A percentile compares a stretch with the other conserved stretches of the same genome.
Conservation (phyloP, 352 stramenopile genomes). For the Pilasporangium apinafurcum region DNA sequence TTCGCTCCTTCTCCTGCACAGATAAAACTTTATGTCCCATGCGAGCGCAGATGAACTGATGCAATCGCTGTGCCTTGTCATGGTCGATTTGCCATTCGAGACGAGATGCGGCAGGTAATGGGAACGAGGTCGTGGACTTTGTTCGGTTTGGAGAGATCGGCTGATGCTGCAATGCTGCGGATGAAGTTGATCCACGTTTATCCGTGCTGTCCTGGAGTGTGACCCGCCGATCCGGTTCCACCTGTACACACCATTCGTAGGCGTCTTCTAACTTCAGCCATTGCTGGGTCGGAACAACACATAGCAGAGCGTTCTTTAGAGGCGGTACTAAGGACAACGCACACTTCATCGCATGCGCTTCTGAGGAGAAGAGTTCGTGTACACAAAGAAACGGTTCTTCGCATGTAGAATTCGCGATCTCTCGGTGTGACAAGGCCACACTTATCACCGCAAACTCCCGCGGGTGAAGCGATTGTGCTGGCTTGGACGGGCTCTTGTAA, state of each 20-base stretch:
- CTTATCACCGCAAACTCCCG: conserved; percentile 39
- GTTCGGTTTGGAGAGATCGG: conserved; percentile 4
- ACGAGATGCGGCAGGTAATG: background rate
- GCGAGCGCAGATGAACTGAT: conserved; percentile 61
- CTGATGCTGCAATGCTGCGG: background rate
- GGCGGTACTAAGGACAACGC: conserved; percentile 27
- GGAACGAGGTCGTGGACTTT: background rate
- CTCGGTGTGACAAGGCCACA: conserved; percentile 42
- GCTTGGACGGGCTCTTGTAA: background rate
- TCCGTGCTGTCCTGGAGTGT: too few species aligned
- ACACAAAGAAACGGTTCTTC: conserved; percentile 50
- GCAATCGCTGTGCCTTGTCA: conserved; percentile 40
- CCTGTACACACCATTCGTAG: conserved; percentile 61
- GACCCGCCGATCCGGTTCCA: conserved; percentile 36
- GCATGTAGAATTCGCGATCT: conserved; percentile 28
- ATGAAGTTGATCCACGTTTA: conserved; percentile 14
- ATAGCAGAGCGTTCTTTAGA: conserved; percentile 52
- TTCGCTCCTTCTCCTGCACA: conserved; percentile 11
- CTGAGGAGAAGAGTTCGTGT: conserved; percentile 31
- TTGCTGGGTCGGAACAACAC: conserved; percentile 36
- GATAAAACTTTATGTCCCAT: conserved; percentile 22
- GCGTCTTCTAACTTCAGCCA: conserved; percentile 50
- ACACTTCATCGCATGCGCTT: conserved; percentile 38
- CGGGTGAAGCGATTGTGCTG: background rate
- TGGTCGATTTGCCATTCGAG: conserved; percentile 38